Conservation (phyloP, 2,329 filamentous ascomycete genomes). For the Pseudogymnoascus sp. region DNA sequence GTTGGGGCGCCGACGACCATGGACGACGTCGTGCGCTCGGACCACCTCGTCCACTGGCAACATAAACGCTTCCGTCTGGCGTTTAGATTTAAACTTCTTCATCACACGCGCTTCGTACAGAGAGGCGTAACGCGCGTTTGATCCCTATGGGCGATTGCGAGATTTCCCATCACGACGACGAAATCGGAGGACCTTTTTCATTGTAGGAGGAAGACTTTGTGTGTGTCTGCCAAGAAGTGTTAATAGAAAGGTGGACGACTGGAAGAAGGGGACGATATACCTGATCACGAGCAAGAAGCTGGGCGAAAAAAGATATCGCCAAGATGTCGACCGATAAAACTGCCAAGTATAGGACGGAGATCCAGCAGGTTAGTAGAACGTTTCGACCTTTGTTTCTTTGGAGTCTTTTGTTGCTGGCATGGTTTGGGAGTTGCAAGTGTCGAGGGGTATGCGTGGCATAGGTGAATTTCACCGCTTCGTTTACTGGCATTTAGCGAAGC, state of each 20-base stretch:
- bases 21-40: conserved; percentile 3
- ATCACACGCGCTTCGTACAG: neutral
- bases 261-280: neutral
- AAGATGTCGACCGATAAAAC: conserved; percentile 46
- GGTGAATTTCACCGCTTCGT: neutral
- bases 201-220: neutral
- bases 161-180: neutral
- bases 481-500: neutral
- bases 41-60: neutral
- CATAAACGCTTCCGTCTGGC: neutral
- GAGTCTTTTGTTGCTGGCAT: neutral
- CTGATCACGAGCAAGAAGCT: conserved; percentile 30
- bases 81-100: neutral
- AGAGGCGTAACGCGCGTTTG: conserved; percentile 1
- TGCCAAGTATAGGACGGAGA: conserved; percentile 93
- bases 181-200: neutral
- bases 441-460: neutral
- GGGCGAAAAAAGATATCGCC: conserved; percentile 36
- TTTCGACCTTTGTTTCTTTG: conserved; percentile 3
- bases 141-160: neutral
- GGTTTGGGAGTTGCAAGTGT: neutral
- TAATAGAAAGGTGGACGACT: neutral
- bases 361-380: conserved; percentile 69
- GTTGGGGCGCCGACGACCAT: neutral
- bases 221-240: neutral